phyloP scores from a whole-genome alignment of 176 grass and related monocot species.

The Oryza australiensis region DNA sequence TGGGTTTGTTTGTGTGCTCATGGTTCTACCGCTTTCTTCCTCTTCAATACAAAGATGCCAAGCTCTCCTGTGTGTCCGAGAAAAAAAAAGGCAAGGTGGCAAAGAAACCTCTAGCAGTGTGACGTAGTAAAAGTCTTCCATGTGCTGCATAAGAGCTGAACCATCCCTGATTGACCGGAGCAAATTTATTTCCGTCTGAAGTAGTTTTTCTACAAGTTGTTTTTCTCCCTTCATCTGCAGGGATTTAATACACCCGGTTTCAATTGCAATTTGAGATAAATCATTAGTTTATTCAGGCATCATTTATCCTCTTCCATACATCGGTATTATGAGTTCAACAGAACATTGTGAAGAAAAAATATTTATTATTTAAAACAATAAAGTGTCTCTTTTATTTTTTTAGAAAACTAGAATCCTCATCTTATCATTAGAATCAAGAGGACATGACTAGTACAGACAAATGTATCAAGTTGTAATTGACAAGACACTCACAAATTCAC shows the following conservation, averaged over 20 bases:
- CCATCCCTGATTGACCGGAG: slow-evolving; percentile 88
- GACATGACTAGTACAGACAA: not conserved
- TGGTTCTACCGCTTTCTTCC: too few species aligned
- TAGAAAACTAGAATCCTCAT: slow-evolving; percentile 12
- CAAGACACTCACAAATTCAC: slow-evolving; percentile 82
- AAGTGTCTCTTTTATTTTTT: not conserved
- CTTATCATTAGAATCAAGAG: not conserved
- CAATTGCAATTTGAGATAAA: slow-evolving; percentile 13
- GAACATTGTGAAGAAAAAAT: not conserved
- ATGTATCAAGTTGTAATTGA: slow-evolving; percentile 1
- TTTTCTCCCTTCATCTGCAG: slow-evolving; percentile 96
- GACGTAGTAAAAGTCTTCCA: slow-evolving; percentile 99
- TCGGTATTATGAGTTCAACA: not conserved
- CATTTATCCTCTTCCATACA: slow-evolving; percentile 12
- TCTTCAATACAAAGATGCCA: too few species aligned
- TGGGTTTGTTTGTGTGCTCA: too few species aligned
- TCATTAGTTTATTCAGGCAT: slow-evolving; percentile 25
- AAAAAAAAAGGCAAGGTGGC: not conserved
- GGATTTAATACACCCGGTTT: slow-evolving; percentile 31
- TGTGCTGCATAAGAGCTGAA: slow-evolving; percentile 98
- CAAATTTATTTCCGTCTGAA: slow-evolving; percentile 95
- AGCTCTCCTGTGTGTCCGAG: too few species aligned
- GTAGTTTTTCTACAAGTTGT: slow-evolving; percentile 83
- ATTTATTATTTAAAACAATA: not conserved
- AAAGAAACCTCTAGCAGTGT: slow-evolving; percentile 88